These are phyloP conservation scores for Carex sylvatica DNA, from an alignment of 202 grass and related monocot species.

Conservation along the genomic window DNA sequence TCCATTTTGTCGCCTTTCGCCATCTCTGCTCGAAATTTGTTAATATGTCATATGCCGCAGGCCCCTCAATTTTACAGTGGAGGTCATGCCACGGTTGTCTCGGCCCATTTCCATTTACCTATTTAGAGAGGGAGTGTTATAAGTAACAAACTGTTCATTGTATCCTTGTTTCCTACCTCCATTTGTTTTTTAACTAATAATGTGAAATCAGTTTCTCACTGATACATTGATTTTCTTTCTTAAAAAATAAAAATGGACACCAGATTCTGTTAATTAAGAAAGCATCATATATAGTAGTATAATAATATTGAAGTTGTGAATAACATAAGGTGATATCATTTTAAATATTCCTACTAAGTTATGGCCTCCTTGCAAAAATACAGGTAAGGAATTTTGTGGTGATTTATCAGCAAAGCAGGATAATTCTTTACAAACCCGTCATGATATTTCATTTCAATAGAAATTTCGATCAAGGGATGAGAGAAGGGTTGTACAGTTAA, in stretches of 20 bases:
- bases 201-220: neutral
- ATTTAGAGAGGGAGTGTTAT: neutral
- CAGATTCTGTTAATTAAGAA: neutral
- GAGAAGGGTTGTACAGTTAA: slow-evolving; percentile 46
- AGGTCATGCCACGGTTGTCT: slow-evolving; percentile 95
- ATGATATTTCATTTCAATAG: neutral
- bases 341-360: neutral
- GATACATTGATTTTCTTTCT: neutral
- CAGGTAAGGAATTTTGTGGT: neutral
- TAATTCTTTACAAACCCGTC: neutral
- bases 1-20: slow-evolving; percentile 91
- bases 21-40: slow-evolving; percentile 96
- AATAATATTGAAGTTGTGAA: neutral
- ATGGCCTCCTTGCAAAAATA: neutral
- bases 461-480: neutral
- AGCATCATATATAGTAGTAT: neutral
- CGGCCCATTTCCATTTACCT: slow-evolving; percentile 62
- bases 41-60: slow-evolving; percentile 87
- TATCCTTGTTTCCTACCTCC: neutral
- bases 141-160: neutral
- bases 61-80: slow-evolving; percentile 90
- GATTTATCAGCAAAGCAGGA: neutral
- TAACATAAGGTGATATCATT: neutral
- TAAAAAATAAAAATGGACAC: neutral
- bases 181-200: neutral